Evolutionary conservation across 2,329 filamentous ascomycete species (phyloP), one percentile per base, ranked within the genome.

Genomic region (Alternaria burnsii): DNA sequence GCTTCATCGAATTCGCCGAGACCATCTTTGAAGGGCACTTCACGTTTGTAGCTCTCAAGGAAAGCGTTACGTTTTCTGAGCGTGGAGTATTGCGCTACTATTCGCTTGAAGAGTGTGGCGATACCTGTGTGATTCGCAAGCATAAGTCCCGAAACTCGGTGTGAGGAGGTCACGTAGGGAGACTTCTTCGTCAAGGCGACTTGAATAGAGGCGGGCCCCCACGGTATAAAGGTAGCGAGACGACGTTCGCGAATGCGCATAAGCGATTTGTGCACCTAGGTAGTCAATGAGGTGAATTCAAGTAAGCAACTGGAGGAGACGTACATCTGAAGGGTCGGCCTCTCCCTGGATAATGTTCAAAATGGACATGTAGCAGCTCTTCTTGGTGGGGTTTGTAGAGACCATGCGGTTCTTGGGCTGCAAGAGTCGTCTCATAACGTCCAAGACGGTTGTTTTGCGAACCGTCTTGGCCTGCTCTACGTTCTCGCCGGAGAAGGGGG

Each of bases 381-480:
- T 96, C 83, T 98, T 98, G 72, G 91, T 92, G 1, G 94, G 94
- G 58, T 93, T 91, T 22, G 95, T 97, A 24, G 94, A 97, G 46
- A 99, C 95, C 95, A 99, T 99, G 77, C 96, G 90, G 81, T 99
- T 99, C 85, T 99, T 99, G 40, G 95, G 95, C 80, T 99, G 96
- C 59, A 99, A 84, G 24, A 99, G 84, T 61, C 95, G 87, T 58
- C 95, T 89, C 95, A 99, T 99, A 64, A 99, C 96, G 77, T 99
- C 95, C 41, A 99, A 82, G 9, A 99, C 95, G 1, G 95, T 99
- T 3, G 96, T 99, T 82, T 98, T 99, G 63, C 96, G 92, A 34
- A 99, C 93, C 1, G 94, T 97, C 84, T 97, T 97, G 57, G 94
- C 95, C 79, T 97, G 92, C 76, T 97, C 94, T 57, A 99, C 92